Percentiles rank a stretch among this genome's conserved stretches.
phyloP scores from a whole-genome alignment of 139 green algal genomes.

The Zygnema circumcarinatum region DNA sequence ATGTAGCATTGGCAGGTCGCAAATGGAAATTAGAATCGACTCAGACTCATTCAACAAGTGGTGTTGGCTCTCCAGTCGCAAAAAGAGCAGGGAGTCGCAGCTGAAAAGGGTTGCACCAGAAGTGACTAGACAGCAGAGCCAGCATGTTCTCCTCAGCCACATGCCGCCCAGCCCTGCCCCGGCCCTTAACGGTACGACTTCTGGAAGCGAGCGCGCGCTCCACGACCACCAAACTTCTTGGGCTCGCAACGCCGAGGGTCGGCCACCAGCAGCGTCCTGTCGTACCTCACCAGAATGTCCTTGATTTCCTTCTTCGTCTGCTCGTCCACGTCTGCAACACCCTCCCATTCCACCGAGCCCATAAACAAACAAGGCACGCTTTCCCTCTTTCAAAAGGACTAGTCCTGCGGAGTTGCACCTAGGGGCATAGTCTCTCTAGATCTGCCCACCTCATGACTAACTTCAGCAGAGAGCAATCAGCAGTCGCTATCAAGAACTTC shows the following conservation, averaged over 20 bases:
- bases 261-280: constrained; percentile 96
- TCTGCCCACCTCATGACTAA: no score
- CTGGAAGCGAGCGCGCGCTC: constrained; percentile 94
- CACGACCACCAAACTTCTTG: constrained; percentile 99
- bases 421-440: no score
- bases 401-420: no score
- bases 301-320: constrained; percentile 98
- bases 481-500: no score
- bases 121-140: neutral
- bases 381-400: neutral
- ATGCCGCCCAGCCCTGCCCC: neutral
- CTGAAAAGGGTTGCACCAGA: no score
- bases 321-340: constrained; percentile 96
- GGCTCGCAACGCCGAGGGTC: constrained; percentile 96
- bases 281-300: constrained; percentile 92
- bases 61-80: no score
- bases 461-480: no score
- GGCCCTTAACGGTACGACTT: constrained; percentile 91
- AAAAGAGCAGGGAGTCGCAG: no score
- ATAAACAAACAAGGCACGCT: constrained; percentile 1
- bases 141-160: neutral
- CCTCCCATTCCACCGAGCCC: no score
- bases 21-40: no score
- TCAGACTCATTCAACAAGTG: no score
- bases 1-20: no score